phyloP scores from a whole-genome alignment of 2,329 filamentous ascomycete species.

The Coniochaeta sp. region DNA sequence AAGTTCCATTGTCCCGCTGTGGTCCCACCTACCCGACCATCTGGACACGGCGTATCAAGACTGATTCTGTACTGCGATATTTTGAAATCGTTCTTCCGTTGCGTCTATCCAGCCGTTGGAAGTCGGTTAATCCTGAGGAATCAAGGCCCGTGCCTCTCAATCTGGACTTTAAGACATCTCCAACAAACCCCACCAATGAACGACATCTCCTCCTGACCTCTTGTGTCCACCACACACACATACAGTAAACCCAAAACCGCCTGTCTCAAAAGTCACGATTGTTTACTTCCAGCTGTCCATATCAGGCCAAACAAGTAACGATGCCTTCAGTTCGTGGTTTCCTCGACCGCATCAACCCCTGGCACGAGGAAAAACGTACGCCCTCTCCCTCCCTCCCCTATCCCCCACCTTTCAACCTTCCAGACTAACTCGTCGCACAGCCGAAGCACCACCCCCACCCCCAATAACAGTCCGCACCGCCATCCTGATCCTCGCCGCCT shows the following conservation, averaged over 20 bases:
- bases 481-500: slow-evolving; percentile 41
- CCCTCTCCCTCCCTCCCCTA: neutral
- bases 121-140: no score
- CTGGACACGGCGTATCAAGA: neutral
- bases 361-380: neutral
- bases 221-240: neutral
- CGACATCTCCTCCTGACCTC: neutral
- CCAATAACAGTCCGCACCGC: slow-evolving; percentile 32
- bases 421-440: slow-evolving; percentile 7
- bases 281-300: neutral
- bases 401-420: neutral
- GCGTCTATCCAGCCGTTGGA: neutral
- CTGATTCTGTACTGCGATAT: no score
- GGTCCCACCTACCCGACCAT: neutral
- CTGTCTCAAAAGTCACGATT: neutral
- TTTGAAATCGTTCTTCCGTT: neutral
- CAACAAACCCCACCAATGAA: neutral
- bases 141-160: neutral
- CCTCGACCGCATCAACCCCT: slow-evolving; percentile 14
- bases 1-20: neutral
- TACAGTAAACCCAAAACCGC: neutral
- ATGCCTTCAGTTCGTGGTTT: slow-evolving; percentile 15
- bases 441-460: slow-evolving; percentile 24
- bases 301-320: no score
- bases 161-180: neutral